Evolutionary conservation across 2,329 filamentous ascomycete genomes (phyloP), one percentile per base, ranked within the genome.

Genomic region (Epichloe sp.): DNA sequence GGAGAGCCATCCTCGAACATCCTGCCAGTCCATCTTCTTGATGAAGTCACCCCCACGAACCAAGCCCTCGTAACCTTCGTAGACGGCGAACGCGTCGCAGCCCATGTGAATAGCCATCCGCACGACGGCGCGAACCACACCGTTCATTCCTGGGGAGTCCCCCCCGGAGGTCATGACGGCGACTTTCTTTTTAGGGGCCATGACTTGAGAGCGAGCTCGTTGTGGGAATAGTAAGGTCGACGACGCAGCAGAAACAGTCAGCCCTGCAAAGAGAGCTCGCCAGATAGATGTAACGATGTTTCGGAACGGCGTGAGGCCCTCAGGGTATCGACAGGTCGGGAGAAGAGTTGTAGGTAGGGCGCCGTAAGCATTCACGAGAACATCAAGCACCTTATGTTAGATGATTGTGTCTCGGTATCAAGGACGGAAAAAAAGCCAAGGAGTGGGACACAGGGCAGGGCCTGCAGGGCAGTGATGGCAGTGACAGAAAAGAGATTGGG

Each of bases 101-200:
- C 79, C 83, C 68, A 86, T 80, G 67, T 93, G 82, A 59, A 97
- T 88, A 48, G 89, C 81, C 79, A 89, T 95, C 59, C 93, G 86
- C 53, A 98, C 87, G 31, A 95, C 86, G 47, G 90, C 88, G 55
- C 90, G 81, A 38, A 96, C 88, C 37, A 87, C 87, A 54, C 83
- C 88, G 69, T 93, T 95, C 90, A 96, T 96, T 65, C 90, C 90
- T 2, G 88, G 90, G 58, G 88, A 88, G 76, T 96, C 90, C 63
- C 90, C 64, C 64, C 90, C 90, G 59, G 87, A 94, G 63, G 90
- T 96, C 84, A 96, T 88, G 67, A 96, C 82, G 58, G 84, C 90
- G 65, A 96, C 91, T 69, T 79, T 80, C 69, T 81, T 80, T 63
- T 74, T 79, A 52, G 68, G 63, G 44, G 69, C 67, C 74, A 77